Evolutionary conservation across 768 basidiomycete species (phyloP).

Genomic region (Nevesoporus exiguus): DNA sequence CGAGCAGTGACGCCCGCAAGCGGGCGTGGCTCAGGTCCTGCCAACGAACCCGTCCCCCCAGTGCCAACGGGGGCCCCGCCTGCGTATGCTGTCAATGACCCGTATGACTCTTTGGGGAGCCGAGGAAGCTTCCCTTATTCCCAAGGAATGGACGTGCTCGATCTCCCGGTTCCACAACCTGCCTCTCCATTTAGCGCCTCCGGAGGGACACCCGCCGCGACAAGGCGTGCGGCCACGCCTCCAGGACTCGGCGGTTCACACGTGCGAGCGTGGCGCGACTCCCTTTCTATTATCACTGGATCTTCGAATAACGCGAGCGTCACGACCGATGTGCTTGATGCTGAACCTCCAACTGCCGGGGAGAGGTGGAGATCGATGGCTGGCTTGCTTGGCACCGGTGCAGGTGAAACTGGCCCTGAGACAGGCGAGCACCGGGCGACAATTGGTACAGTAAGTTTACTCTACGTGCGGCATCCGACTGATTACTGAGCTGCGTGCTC

Average conservation of each 20-base stretch:
- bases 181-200: constrained; percentile 47
- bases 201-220: constrained; percentile 29
- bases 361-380: constrained; percentile 59
- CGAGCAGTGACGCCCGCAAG: constrained; percentile 47
- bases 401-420: constrained; percentile 17
- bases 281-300: constrained; percentile 31
- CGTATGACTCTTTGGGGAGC: constrained; percentile 26
- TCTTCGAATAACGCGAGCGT: constrained; percentile 33
- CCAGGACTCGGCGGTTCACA: constrained; percentile 37
- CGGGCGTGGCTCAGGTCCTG: constrained; percentile 15
- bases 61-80: constrained; percentile 28
- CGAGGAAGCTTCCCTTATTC: constrained; percentile 26
- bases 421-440: constrained; percentile 45
- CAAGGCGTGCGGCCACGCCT: constrained; percentile 25
- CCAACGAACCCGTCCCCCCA: constrained; percentile 9
- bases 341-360: constrained; percentile 60
- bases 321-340: constrained; percentile 61
- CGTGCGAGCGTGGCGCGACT: constrained; percentile 35
- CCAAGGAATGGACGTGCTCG: constrained; percentile 44
- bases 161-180: constrained; percentile 57
- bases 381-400: constrained; percentile 21
- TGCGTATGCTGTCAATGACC: constrained; percentile 30
- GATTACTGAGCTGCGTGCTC: constrained; percentile 14
- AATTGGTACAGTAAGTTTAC: constrained; percentile 57
- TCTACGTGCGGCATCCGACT: not conserved